Base-by-base conservation (phyloP, 1,139 yeast genomes). In the Wickerhamiella pararugosa region DNA sequence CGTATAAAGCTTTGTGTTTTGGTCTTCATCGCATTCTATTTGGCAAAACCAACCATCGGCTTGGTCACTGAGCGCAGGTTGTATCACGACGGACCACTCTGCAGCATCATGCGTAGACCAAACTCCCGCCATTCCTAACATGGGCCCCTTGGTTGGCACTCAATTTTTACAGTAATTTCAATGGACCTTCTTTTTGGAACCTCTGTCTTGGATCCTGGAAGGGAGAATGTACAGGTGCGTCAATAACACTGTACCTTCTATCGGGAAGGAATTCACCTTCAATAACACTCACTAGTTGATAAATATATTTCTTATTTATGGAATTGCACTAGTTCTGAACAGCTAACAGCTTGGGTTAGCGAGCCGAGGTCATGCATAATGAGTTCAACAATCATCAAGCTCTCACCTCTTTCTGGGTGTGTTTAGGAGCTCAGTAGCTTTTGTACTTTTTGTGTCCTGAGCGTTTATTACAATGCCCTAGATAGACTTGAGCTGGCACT, bases 171-270 rank as follows among this genome's bases (percentile, higher is more conserved):
- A 25, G 92, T 66, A 9, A 92, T 61, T 57, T 87, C 92, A 2
- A 90, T 94, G 0, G 96, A 83, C 45, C 95, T 70, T 54, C 79
- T 81, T 62, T 92, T 92, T 1, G 99, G 98, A 0, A 98, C 98
- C 4, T 98, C 99, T 0, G 99, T 92, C 99, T 92, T 92, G 1
- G 97, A 87, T 0, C 99, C 99, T 0, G 99, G 96, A 1, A 98
- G 98, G 32, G 92, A 0, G 95, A 76, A 46, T 75, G 75, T 25
- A 76, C 72, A 15, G 92, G 66, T 5, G 87, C 66, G 56, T 90
- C 97, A 34, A 86, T 66, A 0, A 97, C 98, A 28, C 70, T 65
- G 53, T 71, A 78, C 11, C 55, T 53, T 4, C 26, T 34, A 7
- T 41, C 36, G 1, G 49, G 47, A 6, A 78, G 65, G 2, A 40